Percentiles rank a stretch among this genome's conserved stretches.
These are phyloP conservation scores for Naganishia onofrii DNA, from an alignment of 768 basidiomycete genomes.

Conservation along the genomic window DNA sequence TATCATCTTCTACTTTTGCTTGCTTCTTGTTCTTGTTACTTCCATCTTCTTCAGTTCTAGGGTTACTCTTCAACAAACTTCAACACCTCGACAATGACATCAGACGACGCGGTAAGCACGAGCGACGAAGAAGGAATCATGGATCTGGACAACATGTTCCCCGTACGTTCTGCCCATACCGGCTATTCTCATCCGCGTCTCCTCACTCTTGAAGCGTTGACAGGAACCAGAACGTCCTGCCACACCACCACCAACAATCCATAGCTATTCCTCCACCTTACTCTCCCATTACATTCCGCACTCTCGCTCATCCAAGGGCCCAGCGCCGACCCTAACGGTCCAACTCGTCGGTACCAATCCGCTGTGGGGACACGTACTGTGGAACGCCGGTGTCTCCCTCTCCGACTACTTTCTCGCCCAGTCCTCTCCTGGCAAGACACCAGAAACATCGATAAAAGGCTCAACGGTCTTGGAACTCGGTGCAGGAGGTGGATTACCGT, in stretches of 20 bases:
- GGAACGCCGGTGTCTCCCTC: conserved; percentile 14
- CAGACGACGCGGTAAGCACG: not conserved
- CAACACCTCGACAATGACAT: not conserved
- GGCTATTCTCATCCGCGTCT: not conserved
- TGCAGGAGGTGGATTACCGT: conserved; percentile 86
- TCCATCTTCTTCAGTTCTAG: too few species aligned
- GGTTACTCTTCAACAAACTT: too few species aligned
- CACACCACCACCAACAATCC: conserved; percentile 38
- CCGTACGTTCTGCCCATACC: conserved; percentile 35
- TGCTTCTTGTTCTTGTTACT: too few species aligned
- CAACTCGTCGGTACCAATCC: conserved; percentile 48
- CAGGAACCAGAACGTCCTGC: conserved; percentile 47
- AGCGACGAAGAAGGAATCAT: conserved; percentile 35
- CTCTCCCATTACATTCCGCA: not conserved
- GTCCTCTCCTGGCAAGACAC: conserved; percentile 31
- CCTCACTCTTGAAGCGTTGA: not conserved
- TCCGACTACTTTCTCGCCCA: conserved; percentile 36
- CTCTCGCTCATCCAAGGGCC: too few species aligned
- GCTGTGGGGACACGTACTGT: conserved; percentile 51
- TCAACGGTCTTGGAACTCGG: conserved; percentile 77
- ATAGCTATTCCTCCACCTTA: conserved; percentile 28
- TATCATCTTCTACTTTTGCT: too few species aligned
- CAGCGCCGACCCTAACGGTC: conserved; percentile 1
- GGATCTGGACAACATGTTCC: conserved; percentile 44
- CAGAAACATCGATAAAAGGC: conserved; percentile 42